Evolutionary conservation across 371 early-diverging fungal genomes (phyloP).

Genomic region (Sporodiniella umbellata): DNA sequence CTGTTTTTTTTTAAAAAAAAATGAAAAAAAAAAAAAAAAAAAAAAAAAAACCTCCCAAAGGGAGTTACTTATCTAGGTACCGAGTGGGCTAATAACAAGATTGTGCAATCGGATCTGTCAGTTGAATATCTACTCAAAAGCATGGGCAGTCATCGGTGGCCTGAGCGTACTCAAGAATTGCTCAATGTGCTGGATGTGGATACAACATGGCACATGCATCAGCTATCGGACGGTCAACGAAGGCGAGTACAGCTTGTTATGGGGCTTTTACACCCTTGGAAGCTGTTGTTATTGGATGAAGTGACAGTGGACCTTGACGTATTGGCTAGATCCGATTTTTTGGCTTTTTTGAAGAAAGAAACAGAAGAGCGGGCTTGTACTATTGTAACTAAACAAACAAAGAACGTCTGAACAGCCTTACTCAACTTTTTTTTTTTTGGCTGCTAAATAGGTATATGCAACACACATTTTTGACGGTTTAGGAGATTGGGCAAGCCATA

Average conservation of each 20-base stretch:
- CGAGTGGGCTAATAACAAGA: slow-evolving; percentile 70
- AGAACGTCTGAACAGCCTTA: too few species aligned
- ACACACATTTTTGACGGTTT: slow-evolving; percentile 72
- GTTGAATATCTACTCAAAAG: slow-evolving; percentile 69
- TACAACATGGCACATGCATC: slow-evolving; percentile 70
- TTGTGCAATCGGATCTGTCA: slow-evolving; percentile 58
- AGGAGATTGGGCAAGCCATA: slow-evolving; percentile 69
- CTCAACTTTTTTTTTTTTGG: too few species aligned
- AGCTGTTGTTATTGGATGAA: slow-evolving; percentile 73
- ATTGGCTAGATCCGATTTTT: slow-evolving; percentile 66
- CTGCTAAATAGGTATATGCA: slow-evolving; percentile 63
- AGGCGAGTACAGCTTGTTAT: slow-evolving; percentile 74
- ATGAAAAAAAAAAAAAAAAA: neutral
- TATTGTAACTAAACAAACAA: slow-evolving; percentile 35
- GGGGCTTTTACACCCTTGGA: slow-evolving; percentile 73
- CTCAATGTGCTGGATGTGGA: slow-evolving; percentile 71
- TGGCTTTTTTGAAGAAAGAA: slow-evolving; percentile 61
- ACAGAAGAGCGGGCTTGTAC: slow-evolving; percentile 64
- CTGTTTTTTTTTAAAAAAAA: too few species aligned
- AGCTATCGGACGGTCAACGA: slow-evolving; percentile 70
- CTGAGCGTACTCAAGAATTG: slow-evolving; percentile 58
- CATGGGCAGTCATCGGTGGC: slow-evolving; percentile 64
- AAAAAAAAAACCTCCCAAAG: slow-evolving; percentile 19
- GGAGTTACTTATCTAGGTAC: slow-evolving; percentile 79
- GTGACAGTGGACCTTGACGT: slow-evolving; percentile 85